Percentiles rank a stretch among this genome's conserved stretches.
These are phyloP conservation scores for Leccinum subtestaceum DNA, from an alignment of 768 basidiomycete species.

Conservation along the genomic window DNA sequence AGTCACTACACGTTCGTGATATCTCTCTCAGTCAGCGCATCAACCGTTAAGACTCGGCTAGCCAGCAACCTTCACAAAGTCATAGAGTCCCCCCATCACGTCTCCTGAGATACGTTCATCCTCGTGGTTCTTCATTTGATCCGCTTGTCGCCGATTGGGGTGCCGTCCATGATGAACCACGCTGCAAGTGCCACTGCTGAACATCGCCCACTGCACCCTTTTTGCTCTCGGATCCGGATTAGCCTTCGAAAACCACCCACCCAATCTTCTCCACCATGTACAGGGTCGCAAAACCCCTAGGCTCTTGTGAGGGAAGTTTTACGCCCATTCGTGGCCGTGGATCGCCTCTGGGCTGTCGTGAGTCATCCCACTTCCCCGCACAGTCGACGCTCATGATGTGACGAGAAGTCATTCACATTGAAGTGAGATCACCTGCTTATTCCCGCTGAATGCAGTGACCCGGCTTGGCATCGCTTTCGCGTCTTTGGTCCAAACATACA, in stretches of 20 bases:
- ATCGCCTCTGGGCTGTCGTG: neutral
- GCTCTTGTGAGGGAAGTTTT: neutral
- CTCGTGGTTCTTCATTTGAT: constrained; percentile 20
- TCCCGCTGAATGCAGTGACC: constrained; percentile 15
- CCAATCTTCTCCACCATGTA: neutral
- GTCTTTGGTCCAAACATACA: neutral
- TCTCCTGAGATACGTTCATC: constrained; percentile 9
- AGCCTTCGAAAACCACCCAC: neutral
- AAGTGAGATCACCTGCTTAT: constrained; percentile 20
- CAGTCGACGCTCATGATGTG: constrained; percentile 16
- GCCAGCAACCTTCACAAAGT: neutral
- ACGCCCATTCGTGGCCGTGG: neutral
- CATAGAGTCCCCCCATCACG: neutral
- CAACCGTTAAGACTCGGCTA: neutral
- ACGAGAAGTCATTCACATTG: constrained; percentile 11
- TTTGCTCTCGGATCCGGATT: neutral
- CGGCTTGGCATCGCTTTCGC: constrained; percentile 4
- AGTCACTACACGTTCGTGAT: neutral
- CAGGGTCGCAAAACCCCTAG: neutral
- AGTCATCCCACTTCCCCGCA: constrained; percentile 8
- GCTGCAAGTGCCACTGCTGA: constrained; percentile 3
- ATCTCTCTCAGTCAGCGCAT: neutral
- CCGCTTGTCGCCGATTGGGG: constrained; percentile 5
- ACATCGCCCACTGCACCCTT: neutral
- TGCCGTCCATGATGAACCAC: constrained; percentile 6